Evolutionary conservation across 2,329 filamentous ascomycete genomes (phyloP), one percentile per base, ranked within the genome.

Genomic region (Dothideomycetidae sp.): DNA sequence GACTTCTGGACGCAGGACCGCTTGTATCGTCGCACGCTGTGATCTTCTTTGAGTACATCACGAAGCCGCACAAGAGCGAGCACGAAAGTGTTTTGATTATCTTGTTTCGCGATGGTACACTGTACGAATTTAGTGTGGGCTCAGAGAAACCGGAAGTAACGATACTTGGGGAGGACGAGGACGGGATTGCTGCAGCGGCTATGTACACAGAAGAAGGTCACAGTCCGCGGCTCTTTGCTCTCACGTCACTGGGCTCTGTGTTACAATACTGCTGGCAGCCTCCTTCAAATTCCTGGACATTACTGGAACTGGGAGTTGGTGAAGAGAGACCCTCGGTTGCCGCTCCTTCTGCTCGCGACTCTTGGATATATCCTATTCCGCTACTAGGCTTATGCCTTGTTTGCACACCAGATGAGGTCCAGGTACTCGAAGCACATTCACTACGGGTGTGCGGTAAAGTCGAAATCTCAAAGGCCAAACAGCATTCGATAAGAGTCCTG

Each of bases 41-140:
- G 5, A n/a, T 37, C 5, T 4, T 37, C 1, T 37, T 29, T 13
- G 73, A 11, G 61, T 82, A 1, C 82, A 78, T 76, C 21, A 26
- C 21, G n/a, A 26, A n/a, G 41, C 52, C 5, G 49, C 54, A 34
- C 50, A 48, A 14, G 26, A 42, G 5, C 41, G 47, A 11, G 53
- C 47, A 5, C 48, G 46, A 15, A 47, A 47, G 5, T 59, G 56
- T 30, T 44, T 48, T 28, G 48, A 55, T 16, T 48, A 46, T 4
- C 47, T 45, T 4, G 33, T 60, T 31, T 15, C 28, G 36, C 11
- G 35, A 41, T 16, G 39, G 39, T 11, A 33, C 29, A 14, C 17
- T 41, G 10, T 28, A 21, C 11, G 21, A 32, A 11, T 12, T 33
- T 2, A 21, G 26, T 9, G 12, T 15, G 12, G 26, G 30, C 3